These are phyloP conservation scores for Colletotrichum sidae DNA, from an alignment of 2,329 filamentous ascomycete species.

Conservation along the genomic window DNA sequence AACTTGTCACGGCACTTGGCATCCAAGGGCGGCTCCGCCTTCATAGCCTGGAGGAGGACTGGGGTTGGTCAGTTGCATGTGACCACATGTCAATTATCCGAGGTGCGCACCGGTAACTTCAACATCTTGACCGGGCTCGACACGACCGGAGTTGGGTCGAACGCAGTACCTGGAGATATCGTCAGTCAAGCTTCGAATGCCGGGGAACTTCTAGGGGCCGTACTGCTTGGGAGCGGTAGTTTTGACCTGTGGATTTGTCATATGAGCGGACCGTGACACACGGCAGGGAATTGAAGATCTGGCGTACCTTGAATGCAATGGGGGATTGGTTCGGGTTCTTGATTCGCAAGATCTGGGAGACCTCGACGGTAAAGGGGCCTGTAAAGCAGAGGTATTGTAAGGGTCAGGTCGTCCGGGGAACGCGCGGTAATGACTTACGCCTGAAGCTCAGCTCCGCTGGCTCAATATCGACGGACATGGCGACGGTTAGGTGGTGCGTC, in stretches of 20 bases:
- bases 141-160: constrained; percentile 94
- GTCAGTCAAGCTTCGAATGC: constrained; percentile 41
- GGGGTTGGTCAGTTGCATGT: constrained; percentile 40
- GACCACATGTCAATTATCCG: constrained; percentile 34
- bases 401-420: constrained; percentile 31
- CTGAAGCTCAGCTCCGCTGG: constrained; percentile 93
- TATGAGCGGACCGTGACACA: constrained; percentile 30
- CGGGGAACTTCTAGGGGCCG: constrained; percentile 49
- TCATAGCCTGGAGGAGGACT: constrained; percentile 99
- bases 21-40: constrained; percentile 87
- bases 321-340: constrained; percentile 72
- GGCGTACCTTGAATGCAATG: constrained; percentile 76
- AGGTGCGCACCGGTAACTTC: constrained; percentile 84
- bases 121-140: constrained; percentile 89
- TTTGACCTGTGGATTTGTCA: constrained; percentile 77
- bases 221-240: constrained; percentile 99
- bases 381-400: constrained; percentile 31
- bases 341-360: constrained; percentile 73
- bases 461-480: constrained; percentile 95
- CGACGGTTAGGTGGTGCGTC: constrained; percentile 46
- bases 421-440: constrained; percentile 69
- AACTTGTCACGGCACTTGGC: constrained; percentile 98
- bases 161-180: constrained; percentile 84
- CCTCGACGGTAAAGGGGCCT: constrained; percentile 77
- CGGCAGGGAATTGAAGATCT: not conserved